These are phyloP conservation scores for Trichosporon sp. DNA, from an alignment of 1,284 basidiomycete species.

Conservation along the genomic window DNA sequence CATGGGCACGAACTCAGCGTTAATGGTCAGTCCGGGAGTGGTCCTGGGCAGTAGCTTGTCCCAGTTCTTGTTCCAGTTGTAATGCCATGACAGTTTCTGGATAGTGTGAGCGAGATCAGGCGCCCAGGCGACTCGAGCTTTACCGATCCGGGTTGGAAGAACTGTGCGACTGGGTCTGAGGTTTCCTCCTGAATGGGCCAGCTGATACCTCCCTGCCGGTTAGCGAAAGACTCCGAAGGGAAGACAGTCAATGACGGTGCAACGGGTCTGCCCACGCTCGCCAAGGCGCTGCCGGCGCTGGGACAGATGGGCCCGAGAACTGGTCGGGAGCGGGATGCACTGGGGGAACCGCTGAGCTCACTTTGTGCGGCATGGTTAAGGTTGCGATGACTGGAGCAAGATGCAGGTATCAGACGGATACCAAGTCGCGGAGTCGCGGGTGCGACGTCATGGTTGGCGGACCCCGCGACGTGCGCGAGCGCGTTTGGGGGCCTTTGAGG, in stretches of 20 bases:
- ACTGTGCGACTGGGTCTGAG: constrained; percentile 39
- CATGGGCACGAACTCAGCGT: constrained; percentile 46
- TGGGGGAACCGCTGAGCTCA: not conserved
- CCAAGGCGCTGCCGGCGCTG: not conserved
- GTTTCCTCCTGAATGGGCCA: constrained; percentile 43
- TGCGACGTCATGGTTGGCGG: not conserved
- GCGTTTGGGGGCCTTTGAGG: not conserved
- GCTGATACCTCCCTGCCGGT: constrained; percentile 36
- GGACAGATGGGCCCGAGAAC: too few species aligned
- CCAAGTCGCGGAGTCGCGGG: not conserved
- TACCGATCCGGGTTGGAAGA: constrained; percentile 40
- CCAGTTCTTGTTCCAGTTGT: constrained; percentile 49
- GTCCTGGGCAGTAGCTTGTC: constrained; percentile 33
- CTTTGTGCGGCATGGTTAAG: not conserved
- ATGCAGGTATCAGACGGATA: not conserved
- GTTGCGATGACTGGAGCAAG: not conserved
- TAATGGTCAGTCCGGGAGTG: constrained; percentile 26
- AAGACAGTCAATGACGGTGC: not conserved
- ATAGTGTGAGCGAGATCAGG: not conserved
- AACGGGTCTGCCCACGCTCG: not conserved
- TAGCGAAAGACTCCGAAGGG: not conserved
- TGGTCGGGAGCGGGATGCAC: not conserved
- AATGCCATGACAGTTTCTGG: constrained; percentile 40
- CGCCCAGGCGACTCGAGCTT: constrained; percentile 8
- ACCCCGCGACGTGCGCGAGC: not conserved